Evolutionary conservation across 805 yeast species (phyloP).

Genomic region (Brettanomyces custersianus): DNA sequence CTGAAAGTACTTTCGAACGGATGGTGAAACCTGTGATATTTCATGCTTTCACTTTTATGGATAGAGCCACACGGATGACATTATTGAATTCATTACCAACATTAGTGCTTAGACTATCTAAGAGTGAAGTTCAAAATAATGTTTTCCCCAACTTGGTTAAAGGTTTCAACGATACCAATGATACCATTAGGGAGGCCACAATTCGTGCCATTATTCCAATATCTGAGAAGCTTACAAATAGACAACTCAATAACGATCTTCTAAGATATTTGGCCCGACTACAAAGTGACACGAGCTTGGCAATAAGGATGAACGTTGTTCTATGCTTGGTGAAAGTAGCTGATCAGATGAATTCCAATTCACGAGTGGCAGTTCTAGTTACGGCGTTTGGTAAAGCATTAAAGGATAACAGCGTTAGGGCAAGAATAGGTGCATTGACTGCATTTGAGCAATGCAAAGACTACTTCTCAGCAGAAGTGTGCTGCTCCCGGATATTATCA

Average conservation of each 20-base stretch:
- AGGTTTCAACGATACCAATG: constrained; percentile 82
- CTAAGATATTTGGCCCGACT: constrained; percentile 73
- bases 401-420: constrained; percentile 68
- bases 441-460: constrained; percentile 62
- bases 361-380: constrained; percentile 66
- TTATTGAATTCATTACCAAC: constrained; percentile 55
- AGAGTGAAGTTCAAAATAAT: constrained; percentile 56
- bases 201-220: constrained; percentile 51
- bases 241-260: constrained; percentile 82
- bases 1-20: constrained; percentile 27
- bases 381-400: constrained; percentile 83
- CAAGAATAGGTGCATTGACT: constrained; percentile 65
- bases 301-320: constrained; percentile 70
- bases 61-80: constrained; percentile 70
- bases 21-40: constrained; percentile 55
- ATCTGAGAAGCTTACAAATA: constrained; percentile 56
- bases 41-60: constrained; percentile 53
- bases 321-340: constrained; percentile 62
- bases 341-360: constrained; percentile 38
- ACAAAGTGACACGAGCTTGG: constrained; percentile 68
- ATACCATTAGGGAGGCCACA: constrained; percentile 73
- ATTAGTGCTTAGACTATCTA: constrained; percentile 41
- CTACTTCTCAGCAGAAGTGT: constrained; percentile 62
- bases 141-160: constrained; percentile 62
- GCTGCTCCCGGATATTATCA: constrained; percentile 73